phyloP scores from a whole-genome alignment of 441 rosid species.

The Corymbia calophylla region DNA sequence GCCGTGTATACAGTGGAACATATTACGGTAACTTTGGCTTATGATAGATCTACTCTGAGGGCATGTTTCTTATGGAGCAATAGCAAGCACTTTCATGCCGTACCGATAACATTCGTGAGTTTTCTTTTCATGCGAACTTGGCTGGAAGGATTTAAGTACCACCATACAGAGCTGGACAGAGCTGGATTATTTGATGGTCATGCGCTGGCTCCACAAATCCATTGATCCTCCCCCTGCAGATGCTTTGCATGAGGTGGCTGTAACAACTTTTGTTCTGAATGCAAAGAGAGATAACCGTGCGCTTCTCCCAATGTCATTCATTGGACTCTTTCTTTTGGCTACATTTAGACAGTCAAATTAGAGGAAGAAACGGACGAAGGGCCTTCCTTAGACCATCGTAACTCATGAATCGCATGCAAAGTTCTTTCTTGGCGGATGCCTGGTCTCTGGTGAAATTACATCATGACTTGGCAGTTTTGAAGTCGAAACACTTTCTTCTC shows the following conservation, averaged over 20 bases:
- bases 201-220: not conserved
- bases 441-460: no score
- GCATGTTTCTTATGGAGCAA: not conserved
- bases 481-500: no score
- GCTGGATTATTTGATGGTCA: not conserved
- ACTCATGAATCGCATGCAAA: no score
- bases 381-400: no score
- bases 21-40: not conserved
- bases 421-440: no score
- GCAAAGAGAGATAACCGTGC: not conserved
- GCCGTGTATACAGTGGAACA: fast-evolving
- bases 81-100: not conserved
- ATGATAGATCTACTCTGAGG: not conserved
- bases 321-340: not conserved
- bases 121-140: not conserved
- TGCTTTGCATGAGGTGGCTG: not conserved
- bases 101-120: not conserved
- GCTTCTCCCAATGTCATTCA: not conserved
- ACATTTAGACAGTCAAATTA: not conserved
- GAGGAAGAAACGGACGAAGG: no score
- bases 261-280: not conserved
- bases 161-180: not conserved
- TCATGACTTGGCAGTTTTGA: no score
- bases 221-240: not conserved
- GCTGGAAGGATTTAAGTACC: not conserved